Conservation (phyloP, 164 flowering plant species). For the Vitis riparia region DNA sequence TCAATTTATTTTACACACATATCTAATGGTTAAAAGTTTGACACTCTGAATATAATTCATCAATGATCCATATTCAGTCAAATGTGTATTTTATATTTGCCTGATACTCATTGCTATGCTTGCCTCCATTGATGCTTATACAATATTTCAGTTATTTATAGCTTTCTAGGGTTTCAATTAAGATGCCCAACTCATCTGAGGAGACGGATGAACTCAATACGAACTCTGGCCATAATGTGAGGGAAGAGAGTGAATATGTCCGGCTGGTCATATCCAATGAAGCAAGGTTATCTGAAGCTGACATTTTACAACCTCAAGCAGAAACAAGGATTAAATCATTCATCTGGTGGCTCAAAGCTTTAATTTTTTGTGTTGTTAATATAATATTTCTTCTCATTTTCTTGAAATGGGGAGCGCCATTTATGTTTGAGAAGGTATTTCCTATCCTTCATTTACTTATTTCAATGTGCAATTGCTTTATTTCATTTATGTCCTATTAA, state of each 20-base stretch:
- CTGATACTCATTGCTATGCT: not conserved
- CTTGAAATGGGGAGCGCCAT: slow-evolving; percentile 87
- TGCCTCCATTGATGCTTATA: not conserved
- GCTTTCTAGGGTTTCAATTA: slow-evolving; percentile 12
- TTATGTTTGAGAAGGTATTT: slow-evolving; percentile 82
- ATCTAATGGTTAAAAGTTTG: no score
- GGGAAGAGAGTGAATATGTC: slow-evolving; percentile 70
- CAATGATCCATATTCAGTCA: not conserved
- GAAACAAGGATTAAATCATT: slow-evolving; percentile 30
- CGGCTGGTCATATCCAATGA: slow-evolving; percentile 66
- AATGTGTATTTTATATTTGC: not conserved
- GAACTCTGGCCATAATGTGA: slow-evolving; percentile 24
- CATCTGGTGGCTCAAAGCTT: slow-evolving; percentile 71
- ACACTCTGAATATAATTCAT: no score
- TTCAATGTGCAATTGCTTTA: not conserved
- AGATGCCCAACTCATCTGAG: slow-evolving; percentile 45
- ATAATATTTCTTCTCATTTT: slow-evolving; percentile 42
- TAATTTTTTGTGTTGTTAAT: slow-evolving; percentile 33
- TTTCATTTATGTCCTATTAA: not conserved
- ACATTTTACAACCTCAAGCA: slow-evolving; percentile 31
- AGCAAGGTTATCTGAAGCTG: slow-evolving; percentile 31
- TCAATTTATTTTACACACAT: no score
- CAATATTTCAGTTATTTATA: not conserved
- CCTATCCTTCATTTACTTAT: not conserved
- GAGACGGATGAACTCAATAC: slow-evolving; percentile 24